Evolutionary conservation across 495 filamentous ascomycete genomes (phyloP).

Genomic region (Penicillium arizonense): DNA sequence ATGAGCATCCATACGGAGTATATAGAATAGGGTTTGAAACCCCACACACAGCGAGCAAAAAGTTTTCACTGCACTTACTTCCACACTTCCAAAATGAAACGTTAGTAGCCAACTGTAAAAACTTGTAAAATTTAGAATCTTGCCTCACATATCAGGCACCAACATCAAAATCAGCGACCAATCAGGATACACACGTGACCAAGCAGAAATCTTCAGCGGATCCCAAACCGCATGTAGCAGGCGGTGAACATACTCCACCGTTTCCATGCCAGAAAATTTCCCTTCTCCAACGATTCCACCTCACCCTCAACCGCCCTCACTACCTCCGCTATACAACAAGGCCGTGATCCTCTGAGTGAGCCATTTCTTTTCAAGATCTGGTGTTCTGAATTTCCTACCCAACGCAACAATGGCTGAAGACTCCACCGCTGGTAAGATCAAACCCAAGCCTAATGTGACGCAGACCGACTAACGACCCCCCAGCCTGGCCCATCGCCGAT

Average conservation of each 20-base stretch:
- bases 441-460: background rate
- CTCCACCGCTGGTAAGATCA: slow-evolving; percentile 33
- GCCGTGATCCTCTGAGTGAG: slow-evolving; percentile 49
- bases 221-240: background rate
- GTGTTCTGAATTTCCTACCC: slow-evolving; percentile 12
- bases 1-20: background rate
- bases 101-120: background rate
- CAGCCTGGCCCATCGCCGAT: slow-evolving; percentile 91
- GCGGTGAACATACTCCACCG: background rate
- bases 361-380: slow-evolving; percentile 31
- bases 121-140: background rate
- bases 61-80: too few relatives aligned
- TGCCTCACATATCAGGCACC: background rate
- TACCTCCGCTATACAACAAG: slow-evolving; percentile 22
- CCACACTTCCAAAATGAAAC: background rate
- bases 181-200: background rate
- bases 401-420: slow-evolving; percentile 39
- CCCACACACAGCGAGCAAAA: background rate
- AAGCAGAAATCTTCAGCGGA: background rate
- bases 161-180: background rate
- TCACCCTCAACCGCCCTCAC: slow-evolving; percentile 6
- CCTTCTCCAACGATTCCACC: slow-evolving; percentile 10
- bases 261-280: slow-evolving; percentile 15
- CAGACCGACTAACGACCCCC: slow-evolving; percentile 15
- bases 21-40: background rate